Percentiles rank a stretch among this genome's conserved stretches.
phyloP scores from a whole-genome alignment of 2,329 filamentous ascomycete genomes.

The Penicillium sp. region DNA sequence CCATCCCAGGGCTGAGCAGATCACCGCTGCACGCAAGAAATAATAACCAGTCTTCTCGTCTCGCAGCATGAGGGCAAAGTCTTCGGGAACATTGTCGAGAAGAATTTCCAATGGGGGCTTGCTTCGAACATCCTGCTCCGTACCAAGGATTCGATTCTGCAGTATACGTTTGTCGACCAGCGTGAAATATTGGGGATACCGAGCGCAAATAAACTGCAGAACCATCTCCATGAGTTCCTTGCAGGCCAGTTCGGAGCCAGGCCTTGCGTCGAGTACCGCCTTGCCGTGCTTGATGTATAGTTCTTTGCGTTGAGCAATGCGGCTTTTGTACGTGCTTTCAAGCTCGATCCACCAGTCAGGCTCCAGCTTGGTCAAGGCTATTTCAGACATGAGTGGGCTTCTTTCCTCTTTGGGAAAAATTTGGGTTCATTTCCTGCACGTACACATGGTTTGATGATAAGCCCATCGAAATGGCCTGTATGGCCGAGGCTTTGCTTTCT shows the following conservation, averaged over 20 bases:
- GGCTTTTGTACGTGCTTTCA: conserved; percentile 67
- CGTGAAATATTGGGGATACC: conserved; percentile 75
- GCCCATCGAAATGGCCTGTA: conserved; percentile 81
- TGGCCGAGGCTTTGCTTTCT: conserved; percentile 67
- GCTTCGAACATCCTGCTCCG: conserved; percentile 58
- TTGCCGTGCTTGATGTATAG: conserved; percentile 65
- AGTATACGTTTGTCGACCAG: conserved; percentile 58
- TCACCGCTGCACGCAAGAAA: conserved; percentile 69
- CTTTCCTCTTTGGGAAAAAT: not conserved
- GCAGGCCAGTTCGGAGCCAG: conserved; percentile 74
- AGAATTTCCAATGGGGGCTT: conserved; percentile 68
- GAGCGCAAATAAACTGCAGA: conserved; percentile 72
- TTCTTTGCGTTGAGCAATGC: conserved; percentile 66
- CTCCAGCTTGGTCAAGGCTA: conserved; percentile 76
- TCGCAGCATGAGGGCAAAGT: conserved; percentile 75
- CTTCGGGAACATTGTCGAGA: conserved; percentile 77
- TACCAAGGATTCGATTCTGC: conserved; percentile 67
- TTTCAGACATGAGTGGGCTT: not conserved
- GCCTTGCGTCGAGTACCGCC: conserved; percentile 65
- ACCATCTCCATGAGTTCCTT: conserved; percentile 88
- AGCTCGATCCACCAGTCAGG: conserved; percentile 88
- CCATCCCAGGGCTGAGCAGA: conserved; percentile 82
- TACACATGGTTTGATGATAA: conserved; percentile 92
- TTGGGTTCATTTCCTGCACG: conserved; percentile 32
- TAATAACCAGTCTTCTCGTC: conserved; percentile 72